Base-by-base conservation (phyloP, 192 early-diverging fungal genomes). In the Podila epigama region DNA sequence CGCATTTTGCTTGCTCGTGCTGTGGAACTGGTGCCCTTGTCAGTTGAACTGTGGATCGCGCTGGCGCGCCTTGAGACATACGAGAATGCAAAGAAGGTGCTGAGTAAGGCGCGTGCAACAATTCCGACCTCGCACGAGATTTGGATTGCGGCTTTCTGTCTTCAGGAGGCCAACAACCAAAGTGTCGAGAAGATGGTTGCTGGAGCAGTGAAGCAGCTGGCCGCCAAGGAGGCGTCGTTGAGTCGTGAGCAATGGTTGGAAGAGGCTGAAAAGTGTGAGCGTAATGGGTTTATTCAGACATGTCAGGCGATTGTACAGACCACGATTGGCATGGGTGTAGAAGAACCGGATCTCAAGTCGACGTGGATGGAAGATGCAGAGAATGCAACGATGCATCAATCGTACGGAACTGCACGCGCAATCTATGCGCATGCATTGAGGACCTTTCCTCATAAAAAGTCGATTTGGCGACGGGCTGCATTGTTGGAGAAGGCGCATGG, bases 341-440 rank as follows among this genome's bases (percentile, higher is more conserved):
- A 94, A 25, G 84, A 91, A 28, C 90, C 90, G 25, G 95, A 98
- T 65, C 81, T 85, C 39, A 90, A 94, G 44, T 81, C 80, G 1
- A 93, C 89, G 2, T 97, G 95, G 95, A 88, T 91, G 82, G 92
- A 95, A 51, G 97, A 98, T 69, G 96, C 96, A 3, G 94, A 97
- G 53, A 83, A 85, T 22, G 85, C 89, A 33, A 83, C 88, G 39
- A 65, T 78, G 25, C 84, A 88, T 29, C 85, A 87, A 1, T 83
- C 89, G 0, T 70, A 89, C 44, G 92, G 83, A 20, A 94, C 95
- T 0, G 95, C 97, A 3, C 88, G 97, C 7, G 93, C 95, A 22
- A 90, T 99, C 34, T 94, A 93, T 75, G 92, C 90, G 0, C 86
- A 91, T 77, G 93, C 95, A 0, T 75, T 97, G 31, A 88, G 87